Conservation (phyloP, 2,329 filamentous ascomycete species). For the Chaetothyriales sp. region DNA sequence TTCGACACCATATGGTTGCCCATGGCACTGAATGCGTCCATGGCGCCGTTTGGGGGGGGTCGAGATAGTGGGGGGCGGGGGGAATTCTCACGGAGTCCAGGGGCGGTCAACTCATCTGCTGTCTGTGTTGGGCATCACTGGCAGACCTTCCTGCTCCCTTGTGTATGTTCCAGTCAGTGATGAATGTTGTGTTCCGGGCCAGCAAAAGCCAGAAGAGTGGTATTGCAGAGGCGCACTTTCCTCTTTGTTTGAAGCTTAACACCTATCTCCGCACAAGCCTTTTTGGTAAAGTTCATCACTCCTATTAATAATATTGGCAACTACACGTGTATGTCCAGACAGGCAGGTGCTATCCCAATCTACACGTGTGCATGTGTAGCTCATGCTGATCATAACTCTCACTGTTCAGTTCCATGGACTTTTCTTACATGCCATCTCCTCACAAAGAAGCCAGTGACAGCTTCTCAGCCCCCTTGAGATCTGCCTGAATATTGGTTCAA, state of each 20-base stretch:
- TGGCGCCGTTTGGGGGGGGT: slow-evolving; percentile 24
- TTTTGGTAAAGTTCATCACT: no score
- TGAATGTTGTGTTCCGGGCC: background rate
- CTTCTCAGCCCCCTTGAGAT: no score
- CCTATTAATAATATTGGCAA: background rate
- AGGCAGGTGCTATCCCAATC: no score
- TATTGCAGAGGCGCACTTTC: background rate
- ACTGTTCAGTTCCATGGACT: no score
- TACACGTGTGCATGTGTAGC: no score
- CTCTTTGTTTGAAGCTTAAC: background rate
- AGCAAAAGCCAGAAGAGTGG: background rate
- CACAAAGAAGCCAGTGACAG: no score
- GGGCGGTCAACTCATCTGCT: background rate
- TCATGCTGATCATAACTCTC: no score
- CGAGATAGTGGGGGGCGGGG: background rate
- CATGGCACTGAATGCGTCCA: slow-evolving; percentile 82
- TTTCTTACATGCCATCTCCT: no score
- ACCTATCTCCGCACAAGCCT: background rate
- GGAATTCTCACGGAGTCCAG: background rate
- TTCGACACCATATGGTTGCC: slow-evolving; percentile 76
- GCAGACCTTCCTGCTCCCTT: background rate
- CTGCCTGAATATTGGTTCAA: no score
- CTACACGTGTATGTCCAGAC: no score
- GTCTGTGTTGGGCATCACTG: background rate
- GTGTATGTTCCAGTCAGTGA: background rate